Evolutionary conservation across 2,329 filamentous ascomycete species (phyloP).

Genomic region (Apiospora kogelbergensis): DNA sequence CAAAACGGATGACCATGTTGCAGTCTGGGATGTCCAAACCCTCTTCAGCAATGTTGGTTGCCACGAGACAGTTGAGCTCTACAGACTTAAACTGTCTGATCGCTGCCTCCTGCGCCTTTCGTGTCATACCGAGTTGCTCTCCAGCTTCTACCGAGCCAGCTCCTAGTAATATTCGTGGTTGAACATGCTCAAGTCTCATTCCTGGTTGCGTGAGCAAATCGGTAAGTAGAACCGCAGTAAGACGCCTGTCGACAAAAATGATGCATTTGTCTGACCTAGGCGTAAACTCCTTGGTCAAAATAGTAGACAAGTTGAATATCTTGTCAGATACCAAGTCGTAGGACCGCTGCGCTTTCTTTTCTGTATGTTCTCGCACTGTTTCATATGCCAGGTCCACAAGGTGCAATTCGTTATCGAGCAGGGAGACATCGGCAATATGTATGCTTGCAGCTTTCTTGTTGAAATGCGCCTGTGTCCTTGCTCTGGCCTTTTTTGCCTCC

Average conservation of each 20-base stretch:
- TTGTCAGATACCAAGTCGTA: not conserved
- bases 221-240: constrained; percentile 72
- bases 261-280: constrained; percentile 68
- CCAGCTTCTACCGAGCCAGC: constrained; percentile 55
- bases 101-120: constrained; percentile 71
- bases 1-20: constrained; percentile 72
- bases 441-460: constrained; percentile 20
- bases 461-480: constrained; percentile 47
- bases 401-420: constrained; percentile 23
- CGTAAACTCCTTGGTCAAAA: constrained; percentile 64
- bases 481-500: constrained; percentile 60
- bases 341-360: not conserved
- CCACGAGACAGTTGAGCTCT: constrained; percentile 62
- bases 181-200: constrained; percentile 58
- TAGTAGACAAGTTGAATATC: constrained; percentile 25
- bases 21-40: constrained; percentile 69
- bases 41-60: constrained; percentile 67
- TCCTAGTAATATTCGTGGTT: constrained; percentile 50
- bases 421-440: constrained; percentile 21
- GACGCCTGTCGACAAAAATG: constrained; percentile 79
- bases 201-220: constrained; percentile 61
- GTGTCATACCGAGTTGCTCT: constrained; percentile 48
- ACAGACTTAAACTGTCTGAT: constrained; percentile 65
- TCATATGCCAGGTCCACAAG: constrained; percentile 58
- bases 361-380: constrained; percentile 26